Conservation (phyloP, 2,329 filamentous ascomycete species). For the Neofusicoccum parvum region DNA sequence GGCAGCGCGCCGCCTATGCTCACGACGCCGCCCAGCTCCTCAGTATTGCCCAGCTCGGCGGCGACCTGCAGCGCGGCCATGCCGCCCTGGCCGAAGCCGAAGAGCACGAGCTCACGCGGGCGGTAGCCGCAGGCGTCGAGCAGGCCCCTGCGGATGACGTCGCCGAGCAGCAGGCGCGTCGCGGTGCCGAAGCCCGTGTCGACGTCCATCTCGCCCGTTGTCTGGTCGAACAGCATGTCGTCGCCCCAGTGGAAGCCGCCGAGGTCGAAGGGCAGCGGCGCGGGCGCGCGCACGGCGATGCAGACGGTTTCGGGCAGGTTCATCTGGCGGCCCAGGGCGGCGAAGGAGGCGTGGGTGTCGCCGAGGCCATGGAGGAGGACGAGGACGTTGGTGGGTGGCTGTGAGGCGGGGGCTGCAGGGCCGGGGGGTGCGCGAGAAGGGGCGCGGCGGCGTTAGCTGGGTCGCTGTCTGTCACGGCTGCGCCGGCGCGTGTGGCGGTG, state of each 20-base stretch:
- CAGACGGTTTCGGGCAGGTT: slow-evolving; percentile 75
- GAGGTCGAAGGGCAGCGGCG: slow-evolving; percentile 68
- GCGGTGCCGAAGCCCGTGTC: slow-evolving; percentile 56
- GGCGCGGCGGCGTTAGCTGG: not conserved
- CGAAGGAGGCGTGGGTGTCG: slow-evolving; percentile 71
- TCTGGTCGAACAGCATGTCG: slow-evolving; percentile 59
- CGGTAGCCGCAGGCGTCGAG: slow-evolving; percentile 53
- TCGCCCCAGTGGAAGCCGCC: slow-evolving; percentile 66
- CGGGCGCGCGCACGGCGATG: slow-evolving; percentile 72
- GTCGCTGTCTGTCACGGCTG: slow-evolving; percentile 8
- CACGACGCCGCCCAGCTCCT: slow-evolving; percentile 61
- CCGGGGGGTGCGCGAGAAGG: not conserved
- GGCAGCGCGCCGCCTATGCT: slow-evolving; percentile 65
- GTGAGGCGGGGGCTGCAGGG: slow-evolving; percentile 32
- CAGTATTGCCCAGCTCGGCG: slow-evolving; percentile 31
- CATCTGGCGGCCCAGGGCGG: slow-evolving; percentile 67
- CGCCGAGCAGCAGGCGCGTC: slow-evolving; percentile 43
- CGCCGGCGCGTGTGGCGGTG: slow-evolving; percentile 22
- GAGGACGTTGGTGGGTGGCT: slow-evolving; percentile 72
- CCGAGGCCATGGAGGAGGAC: slow-evolving; percentile 84
- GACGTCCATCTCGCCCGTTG: slow-evolving; percentile 54
- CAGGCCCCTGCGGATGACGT: slow-evolving; percentile 49
- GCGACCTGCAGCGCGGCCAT: slow-evolving; percentile 55
- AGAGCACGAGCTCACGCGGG: slow-evolving; percentile 53
- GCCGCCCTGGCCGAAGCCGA: slow-evolving; percentile 61